Percentiles rank a stretch among this genome's conserved stretches.
Conservation (phyloP, 805 yeast species). For the Ogataea salicorniae region DNA sequence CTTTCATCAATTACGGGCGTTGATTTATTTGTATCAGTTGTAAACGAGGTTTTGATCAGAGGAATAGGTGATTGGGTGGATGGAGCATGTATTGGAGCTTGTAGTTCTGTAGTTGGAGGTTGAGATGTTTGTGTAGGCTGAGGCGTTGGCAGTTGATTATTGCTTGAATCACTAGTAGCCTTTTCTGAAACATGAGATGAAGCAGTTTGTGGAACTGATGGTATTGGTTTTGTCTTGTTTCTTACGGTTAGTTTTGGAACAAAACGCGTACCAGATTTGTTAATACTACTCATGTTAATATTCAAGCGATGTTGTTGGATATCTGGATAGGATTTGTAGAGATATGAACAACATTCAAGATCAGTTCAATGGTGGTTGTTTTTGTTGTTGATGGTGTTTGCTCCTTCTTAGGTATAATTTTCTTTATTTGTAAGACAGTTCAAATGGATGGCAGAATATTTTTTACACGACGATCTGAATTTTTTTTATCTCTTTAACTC, state of each 20-base stretch:
- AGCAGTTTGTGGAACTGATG: neutral
- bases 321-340: no score
- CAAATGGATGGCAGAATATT: no score
- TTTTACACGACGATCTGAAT: no score
- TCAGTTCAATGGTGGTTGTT: no score
- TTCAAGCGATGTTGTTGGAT: no score
- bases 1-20: neutral
- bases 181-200: neutral
- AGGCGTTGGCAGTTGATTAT: neutral
- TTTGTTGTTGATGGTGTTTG: no score
- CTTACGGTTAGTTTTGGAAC: slow-evolving; percentile 48
- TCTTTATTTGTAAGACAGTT: no score
- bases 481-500: no score
- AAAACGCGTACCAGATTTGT: slow-evolving; percentile 58
- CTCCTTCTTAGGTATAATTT: no score
- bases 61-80: neutral
- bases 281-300: slow-evolving; percentile 23
- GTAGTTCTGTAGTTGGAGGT: neutral
- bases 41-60: neutral
- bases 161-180: neutral
- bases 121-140: neutral
- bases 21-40: neutral
- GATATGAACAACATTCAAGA: no score
- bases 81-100: neutral
- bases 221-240: slow-evolving; percentile 9